Evolutionary conservation across 2,329 filamentous ascomycete genomes (phyloP), one percentile per base, ranked within the genome.

Genomic region (Apiospora pterosperma): DNA sequence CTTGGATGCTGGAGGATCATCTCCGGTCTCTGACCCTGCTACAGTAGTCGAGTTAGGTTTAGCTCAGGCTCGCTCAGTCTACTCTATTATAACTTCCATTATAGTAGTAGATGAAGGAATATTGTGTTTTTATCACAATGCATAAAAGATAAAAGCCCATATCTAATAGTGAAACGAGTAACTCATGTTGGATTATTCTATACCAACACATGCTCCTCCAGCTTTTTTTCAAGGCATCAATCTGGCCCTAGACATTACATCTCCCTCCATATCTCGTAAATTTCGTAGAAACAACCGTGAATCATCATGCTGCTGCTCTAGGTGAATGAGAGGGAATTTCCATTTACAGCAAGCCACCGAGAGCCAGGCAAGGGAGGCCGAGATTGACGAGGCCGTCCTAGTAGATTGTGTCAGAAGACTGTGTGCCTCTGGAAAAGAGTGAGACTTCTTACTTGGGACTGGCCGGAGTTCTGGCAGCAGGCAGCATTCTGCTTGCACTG

Each of bases 401-500:
- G 19, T 21, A 1, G 38, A 16, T 19, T 19, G 25, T 1, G 25
- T 36, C 36, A 42, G 14, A 19, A 21, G 28, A 36, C n/a, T 38
- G 19, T 23, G 42, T 12, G 1, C 19, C 42, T 28, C n/a, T 16
- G 14, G 36, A 44, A 21, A 12, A 25, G 21, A 12, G n/a, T 2
- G 14, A 11, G n/a, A 28, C 21, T 21, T 42, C 72, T 70, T 64
- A 74, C 73, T 67, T 73, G 70, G 8, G 63, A 38, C 63, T 65
- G 63, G 59, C 70, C 71, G 52, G 71, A 71, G 71, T 71, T 65
- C 70, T 75, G 73, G 71, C 74, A 76, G 71, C 72, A 76, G 63
- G 72, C 73, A 55, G 68, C 72, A 36, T 67, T 72, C 69, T 75
- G 73, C 68, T 71, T 72, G 73, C 73, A 76, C 66, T 73, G 69